Evolutionary conservation across 441 rosid species (phyloP), one percentile per base, ranked within the genome.

Genomic region (Raphanus hybrid): DNA sequence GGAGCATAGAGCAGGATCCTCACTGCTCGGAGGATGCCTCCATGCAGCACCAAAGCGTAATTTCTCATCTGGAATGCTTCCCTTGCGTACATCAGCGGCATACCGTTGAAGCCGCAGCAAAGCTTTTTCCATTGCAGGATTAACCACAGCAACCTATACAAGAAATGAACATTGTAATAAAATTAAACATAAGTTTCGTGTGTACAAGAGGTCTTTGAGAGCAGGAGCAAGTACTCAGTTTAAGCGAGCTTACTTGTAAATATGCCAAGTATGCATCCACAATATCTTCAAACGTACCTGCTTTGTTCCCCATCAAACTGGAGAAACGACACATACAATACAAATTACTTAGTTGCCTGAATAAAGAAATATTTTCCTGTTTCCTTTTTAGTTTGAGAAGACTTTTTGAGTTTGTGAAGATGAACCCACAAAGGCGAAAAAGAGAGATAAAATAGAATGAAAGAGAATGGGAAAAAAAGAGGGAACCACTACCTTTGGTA

Each of bases 121-220:
- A 41, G 96, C 99, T 77, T 83, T 92, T 12, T 92, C 91, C 93
- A 96, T 91, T 73, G 95, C 90, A 77, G 98, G 98, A 86, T 94
- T 96, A 71, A 94, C 98, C 67, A 87, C 92, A 62, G 85, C 86
- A 77, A 90, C 80, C 98, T 94, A 79, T 55, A 70, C 75, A 71
- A 20, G 50, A 43, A 69, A 75, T 18, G 3, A 67, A 63, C 69
- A 71, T 1, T 57, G 61, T 57, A 16, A 61, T 29, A 23, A 23
- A 15, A 5, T 0, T 4, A 27, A 71, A 0, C 0, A 8, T 55
- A 2, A 48, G 29, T 50, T 57, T 35, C 14, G 5, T 12, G 20
- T 6, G 61, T 48, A 27, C 5, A 61, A 61, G 39, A 3, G 1
- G 6, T 61, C 65, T 66, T 11, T 64, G 68, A 80, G 12, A 50